These are phyloP conservation scores for Bullera alba DNA, from an alignment of 768 basidiomycete genomes.

Conservation along the genomic window DNA sequence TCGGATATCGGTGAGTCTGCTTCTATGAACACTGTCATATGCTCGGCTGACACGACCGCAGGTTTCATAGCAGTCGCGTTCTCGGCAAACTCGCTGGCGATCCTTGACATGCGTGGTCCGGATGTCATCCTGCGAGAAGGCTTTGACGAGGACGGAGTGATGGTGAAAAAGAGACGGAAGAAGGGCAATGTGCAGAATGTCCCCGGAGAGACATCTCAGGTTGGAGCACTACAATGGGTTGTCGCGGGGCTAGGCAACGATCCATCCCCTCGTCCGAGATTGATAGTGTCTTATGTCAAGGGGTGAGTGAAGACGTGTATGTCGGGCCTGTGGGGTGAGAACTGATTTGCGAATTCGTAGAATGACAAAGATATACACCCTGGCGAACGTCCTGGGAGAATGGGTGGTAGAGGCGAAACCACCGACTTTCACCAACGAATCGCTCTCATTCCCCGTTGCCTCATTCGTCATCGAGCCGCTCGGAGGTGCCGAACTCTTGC, in stretches of 20 bases:
- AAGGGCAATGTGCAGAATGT: conserved; percentile 49
- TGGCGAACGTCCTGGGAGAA: conserved; percentile 50
- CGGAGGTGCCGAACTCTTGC: conserved; percentile 48
- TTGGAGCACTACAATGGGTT: conserved; percentile 62
- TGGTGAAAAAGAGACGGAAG: conserved; percentile 48
- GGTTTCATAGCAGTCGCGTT: conserved; percentile 75
- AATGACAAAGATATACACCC: conserved; percentile 55
- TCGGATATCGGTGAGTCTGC: conserved; percentile 62
- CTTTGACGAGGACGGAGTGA: conserved; percentile 40
- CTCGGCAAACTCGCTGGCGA: conserved; percentile 54
- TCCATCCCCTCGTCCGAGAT: conserved; percentile 49
- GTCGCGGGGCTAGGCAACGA: conserved; percentile 58
- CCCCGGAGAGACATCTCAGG: conserved; percentile 36
- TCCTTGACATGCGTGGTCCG: conserved; percentile 71
- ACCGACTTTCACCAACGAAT: conserved; percentile 46
- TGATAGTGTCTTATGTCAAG: conserved; percentile 55
- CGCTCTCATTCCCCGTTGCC: conserved; percentile 41
- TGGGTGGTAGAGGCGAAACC: conserved; percentile 47
- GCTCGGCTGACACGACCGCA: too few relatives aligned
- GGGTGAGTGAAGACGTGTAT: conserved; percentile 22
- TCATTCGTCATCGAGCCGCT: conserved; percentile 48
- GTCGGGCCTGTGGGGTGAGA: neutral
- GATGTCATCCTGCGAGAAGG: conserved; percentile 57
- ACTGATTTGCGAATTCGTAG: conserved; percentile 46
- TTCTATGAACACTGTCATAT: neutral